Percentiles rank a stretch among this genome's conserved stretches.
Evolutionary conservation across 371 early-diverging fungal genomes (phyloP).

Genomic region (Apophysomyces elegans): DNA sequence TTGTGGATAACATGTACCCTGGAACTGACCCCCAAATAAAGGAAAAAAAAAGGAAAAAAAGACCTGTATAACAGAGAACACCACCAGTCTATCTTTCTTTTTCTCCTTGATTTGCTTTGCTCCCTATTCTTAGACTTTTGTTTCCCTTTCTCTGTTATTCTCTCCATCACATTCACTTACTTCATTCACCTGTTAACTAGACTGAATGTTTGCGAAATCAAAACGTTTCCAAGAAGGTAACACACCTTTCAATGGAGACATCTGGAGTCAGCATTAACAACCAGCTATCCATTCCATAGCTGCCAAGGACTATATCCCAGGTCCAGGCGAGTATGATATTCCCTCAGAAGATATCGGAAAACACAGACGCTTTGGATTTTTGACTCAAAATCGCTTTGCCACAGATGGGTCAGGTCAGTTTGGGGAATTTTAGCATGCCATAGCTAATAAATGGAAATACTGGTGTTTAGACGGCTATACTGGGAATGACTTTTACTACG

Average conservation of each 20-base stretch:
- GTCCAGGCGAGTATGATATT: slow-evolving; percentile 50
- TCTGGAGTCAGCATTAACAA: background rate
- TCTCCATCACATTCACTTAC: slow-evolving; percentile 9
- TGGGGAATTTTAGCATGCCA: background rate
- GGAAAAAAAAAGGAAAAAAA: slow-evolving; percentile 13
- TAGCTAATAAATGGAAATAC: background rate
- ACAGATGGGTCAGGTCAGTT: slow-evolving; percentile 23
- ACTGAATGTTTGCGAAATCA: slow-evolving; percentile 46
- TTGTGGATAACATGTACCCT: slow-evolving; percentile 3
- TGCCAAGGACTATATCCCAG: slow-evolving; percentile 45
- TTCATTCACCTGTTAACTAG: background rate
- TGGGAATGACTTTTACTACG: background rate
- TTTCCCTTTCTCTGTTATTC: slow-evolving; percentile 11
- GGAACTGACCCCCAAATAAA: slow-evolving; percentile 11
- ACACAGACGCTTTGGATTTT: slow-evolving; percentile 38
- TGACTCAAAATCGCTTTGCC: slow-evolving; percentile 35
- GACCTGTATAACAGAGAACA: slow-evolving; percentile 12
- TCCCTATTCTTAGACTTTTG: slow-evolving; percentile 6
- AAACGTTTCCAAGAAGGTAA: slow-evolving; percentile 49
- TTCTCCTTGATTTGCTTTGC: slow-evolving; percentile 3
- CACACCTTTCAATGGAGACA: background rate
- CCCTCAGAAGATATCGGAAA: slow-evolving; percentile 23
- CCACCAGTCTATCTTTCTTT: background rate
- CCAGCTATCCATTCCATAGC: slow-evolving; percentile 12
- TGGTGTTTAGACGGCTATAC: background rate